A percentile compares a stretch with the other conserved stretches of the same genome.
Conservation (phyloP, 2,329 filamentous ascomycete genomes). For the Claviceps fusiformis region DNA sequence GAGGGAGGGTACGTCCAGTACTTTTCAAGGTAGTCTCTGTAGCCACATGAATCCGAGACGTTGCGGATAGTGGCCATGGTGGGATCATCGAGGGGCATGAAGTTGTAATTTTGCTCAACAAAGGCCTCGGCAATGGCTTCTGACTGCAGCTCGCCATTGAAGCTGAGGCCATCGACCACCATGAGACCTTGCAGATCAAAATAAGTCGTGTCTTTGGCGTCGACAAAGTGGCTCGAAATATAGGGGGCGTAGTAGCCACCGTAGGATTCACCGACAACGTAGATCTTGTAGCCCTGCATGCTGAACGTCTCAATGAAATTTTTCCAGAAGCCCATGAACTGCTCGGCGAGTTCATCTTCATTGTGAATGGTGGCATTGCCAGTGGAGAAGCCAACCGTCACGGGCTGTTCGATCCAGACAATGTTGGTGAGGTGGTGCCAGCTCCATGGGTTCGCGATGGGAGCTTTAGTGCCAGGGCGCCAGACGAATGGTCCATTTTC, state of each 20-base stretch:
- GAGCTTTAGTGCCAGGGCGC: conserved; percentile 55
- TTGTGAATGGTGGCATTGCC: conserved; percentile 50
- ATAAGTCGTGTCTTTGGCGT: conserved; percentile 48
- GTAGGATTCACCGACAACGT: conserved; percentile 59
- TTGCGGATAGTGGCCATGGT: conserved; percentile 38
- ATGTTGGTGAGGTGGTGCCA: conserved; percentile 41
- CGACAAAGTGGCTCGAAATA: conserved; percentile 59
- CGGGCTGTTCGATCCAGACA: conserved; percentile 59
- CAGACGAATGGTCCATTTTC: conserved; percentile 66
- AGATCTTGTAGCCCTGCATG: conserved; percentile 56
- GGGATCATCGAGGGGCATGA: conserved; percentile 52
- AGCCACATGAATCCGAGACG: conserved; percentile 46
- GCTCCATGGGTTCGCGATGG: conserved; percentile 53
- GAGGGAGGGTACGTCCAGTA: conserved; percentile 57
- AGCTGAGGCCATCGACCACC: conserved; percentile 59
- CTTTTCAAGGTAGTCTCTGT: conserved; percentile 41
- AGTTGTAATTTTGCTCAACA: conserved; percentile 43
- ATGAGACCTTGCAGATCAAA: conserved; percentile 56
- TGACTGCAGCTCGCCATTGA: conserved; percentile 30
- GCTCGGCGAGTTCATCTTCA: conserved; percentile 53
- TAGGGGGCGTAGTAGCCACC: conserved; percentile 58
- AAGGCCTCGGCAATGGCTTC: conserved; percentile 41
- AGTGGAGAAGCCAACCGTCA: conserved; percentile 54
- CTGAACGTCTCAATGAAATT: conserved; percentile 61
- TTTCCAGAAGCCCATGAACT: conserved; percentile 68